These are phyloP conservation scores for Coemansia sp. DNA, from an alignment of 192 early-diverging fungal species.

Conservation along the genomic window DNA sequence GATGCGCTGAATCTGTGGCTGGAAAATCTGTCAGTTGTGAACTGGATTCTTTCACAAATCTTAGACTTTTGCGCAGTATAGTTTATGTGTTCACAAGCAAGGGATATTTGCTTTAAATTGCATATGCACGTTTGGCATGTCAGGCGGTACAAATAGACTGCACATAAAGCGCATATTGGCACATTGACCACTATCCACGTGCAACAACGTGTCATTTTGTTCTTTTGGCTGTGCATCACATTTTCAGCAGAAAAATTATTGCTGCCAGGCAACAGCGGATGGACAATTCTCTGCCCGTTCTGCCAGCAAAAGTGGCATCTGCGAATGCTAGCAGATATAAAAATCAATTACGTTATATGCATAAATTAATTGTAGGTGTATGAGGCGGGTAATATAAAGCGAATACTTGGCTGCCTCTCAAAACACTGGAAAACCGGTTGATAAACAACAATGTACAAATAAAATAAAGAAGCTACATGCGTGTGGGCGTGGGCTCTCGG, in stretches of 20 bases:
- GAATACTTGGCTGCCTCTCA: background rate
- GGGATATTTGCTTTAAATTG: background rate
- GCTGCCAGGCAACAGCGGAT: background rate
- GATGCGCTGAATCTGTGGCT: conserved; percentile 90
- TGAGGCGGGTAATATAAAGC: background rate
- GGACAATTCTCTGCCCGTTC: background rate
- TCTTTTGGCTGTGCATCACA: background rate
- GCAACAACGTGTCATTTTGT: background rate
- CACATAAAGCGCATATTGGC: background rate
- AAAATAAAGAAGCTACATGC: conserved; percentile 7
- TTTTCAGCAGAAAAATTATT: no score
- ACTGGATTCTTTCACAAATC: background rate
- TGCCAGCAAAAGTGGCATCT: background rate
- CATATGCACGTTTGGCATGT: background rate
- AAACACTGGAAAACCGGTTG: no score
- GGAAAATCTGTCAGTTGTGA: conserved; percentile 54
- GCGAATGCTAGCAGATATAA: background rate
- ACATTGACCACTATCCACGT: conserved; percentile 1
- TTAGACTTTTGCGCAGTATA: background rate
- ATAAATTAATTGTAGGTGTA: background rate
- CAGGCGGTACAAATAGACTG: background rate
- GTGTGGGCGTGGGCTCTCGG: conserved; percentile 34
- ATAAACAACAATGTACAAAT: background rate
- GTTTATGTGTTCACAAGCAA: conserved; percentile 5
- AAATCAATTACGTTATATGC: no score